These are phyloP conservation scores for Hypoxylon sp. DNA, from an alignment of 2,329 filamentous ascomycete genomes.

Conservation along the genomic window DNA sequence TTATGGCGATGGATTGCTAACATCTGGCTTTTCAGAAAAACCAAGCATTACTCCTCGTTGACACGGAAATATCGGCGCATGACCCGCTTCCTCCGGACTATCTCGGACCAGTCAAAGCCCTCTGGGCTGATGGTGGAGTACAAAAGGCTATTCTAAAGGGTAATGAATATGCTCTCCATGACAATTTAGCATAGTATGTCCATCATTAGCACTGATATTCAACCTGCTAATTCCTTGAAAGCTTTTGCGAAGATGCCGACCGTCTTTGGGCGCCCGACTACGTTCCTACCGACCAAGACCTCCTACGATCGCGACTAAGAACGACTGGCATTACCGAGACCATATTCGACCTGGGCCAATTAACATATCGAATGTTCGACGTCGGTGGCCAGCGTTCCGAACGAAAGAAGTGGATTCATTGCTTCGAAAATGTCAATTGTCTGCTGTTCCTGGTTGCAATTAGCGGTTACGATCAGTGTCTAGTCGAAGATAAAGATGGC, in stretches of 20 bases:
- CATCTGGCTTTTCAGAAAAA: slow-evolving; percentile 70
- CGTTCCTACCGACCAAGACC: slow-evolving; percentile 93
- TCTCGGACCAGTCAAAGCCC: slow-evolving; percentile 82
- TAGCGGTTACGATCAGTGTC: slow-evolving; percentile 95
- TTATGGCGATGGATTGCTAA: slow-evolving; percentile 36
- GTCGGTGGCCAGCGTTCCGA: slow-evolving; percentile 93
- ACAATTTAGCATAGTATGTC: slow-evolving; percentile 92
- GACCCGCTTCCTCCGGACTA: slow-evolving; percentile 85
- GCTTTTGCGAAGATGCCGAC: slow-evolving; percentile 86
- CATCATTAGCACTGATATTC: not conserved
- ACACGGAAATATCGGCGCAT: slow-evolving; percentile 85
- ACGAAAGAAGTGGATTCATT: slow-evolving; percentile 98
- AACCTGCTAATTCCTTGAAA: slow-evolving; percentile 57
- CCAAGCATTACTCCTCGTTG: slow-evolving; percentile 81
- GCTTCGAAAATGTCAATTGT: slow-evolving; percentile 94
- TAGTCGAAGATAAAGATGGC: slow-evolving; percentile 96
- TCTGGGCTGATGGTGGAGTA: slow-evolving; percentile 89
- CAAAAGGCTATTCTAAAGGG: slow-evolving; percentile 91
- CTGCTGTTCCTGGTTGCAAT: slow-evolving; percentile 95
- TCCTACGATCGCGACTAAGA: slow-evolving; percentile 88
- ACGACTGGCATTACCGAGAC: slow-evolving; percentile 98
- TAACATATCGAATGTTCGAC: slow-evolving; percentile 98
- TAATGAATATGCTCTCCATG: slow-evolving; percentile 96
- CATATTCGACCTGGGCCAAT: slow-evolving; percentile 89
- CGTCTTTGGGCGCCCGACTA: slow-evolving; percentile 83